Percentiles rank a stretch among this genome's conserved stretches.
Conservation (phyloP, 345 rosid genomes). For the Camelina sativa region DNA sequence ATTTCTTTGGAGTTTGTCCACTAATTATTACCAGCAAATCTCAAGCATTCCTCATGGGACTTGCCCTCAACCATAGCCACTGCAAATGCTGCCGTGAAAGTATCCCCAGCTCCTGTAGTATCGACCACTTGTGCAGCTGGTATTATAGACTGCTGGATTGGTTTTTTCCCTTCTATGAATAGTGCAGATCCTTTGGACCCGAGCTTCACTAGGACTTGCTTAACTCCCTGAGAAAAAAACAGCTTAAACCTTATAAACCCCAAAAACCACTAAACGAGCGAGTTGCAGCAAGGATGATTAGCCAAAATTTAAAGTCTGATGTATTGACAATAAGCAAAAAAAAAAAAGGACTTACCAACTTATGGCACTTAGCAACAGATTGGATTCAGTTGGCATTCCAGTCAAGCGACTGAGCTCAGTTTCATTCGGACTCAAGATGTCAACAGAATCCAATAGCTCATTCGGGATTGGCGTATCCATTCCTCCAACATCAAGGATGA, state of each 20-base stretch:
- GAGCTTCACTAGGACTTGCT: constrained; percentile 87
- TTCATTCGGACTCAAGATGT: constrained; percentile 94
- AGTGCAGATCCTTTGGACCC: constrained; percentile 88
- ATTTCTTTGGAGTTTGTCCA: neutral
- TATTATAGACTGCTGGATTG: constrained; percentile 74
- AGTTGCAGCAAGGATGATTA: neutral
- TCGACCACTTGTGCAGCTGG: constrained; percentile 74
- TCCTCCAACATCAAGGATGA: constrained; percentile 95
- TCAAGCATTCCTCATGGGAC: constrained; percentile 69
- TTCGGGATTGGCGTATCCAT: constrained; percentile 82
- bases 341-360: constrained; percentile 56
- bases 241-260: constrained; percentile 20
- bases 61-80: constrained; percentile 93
- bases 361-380: constrained; percentile 68
- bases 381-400: constrained; percentile 71
- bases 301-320: neutral
- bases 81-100: constrained; percentile 94
- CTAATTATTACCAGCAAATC: constrained; percentile 77
- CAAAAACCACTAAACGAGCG: neutral
- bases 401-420: constrained; percentile 81
- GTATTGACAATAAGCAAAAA: no score
- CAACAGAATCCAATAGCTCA: constrained; percentile 67
- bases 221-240: constrained; percentile 68
- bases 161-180: constrained; percentile 71
- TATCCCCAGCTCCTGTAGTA: constrained; percentile 99